phyloP scores from a whole-genome alignment of 2,329 filamentous ascomycete genomes.

The Bipolaris sorokiniana region DNA sequence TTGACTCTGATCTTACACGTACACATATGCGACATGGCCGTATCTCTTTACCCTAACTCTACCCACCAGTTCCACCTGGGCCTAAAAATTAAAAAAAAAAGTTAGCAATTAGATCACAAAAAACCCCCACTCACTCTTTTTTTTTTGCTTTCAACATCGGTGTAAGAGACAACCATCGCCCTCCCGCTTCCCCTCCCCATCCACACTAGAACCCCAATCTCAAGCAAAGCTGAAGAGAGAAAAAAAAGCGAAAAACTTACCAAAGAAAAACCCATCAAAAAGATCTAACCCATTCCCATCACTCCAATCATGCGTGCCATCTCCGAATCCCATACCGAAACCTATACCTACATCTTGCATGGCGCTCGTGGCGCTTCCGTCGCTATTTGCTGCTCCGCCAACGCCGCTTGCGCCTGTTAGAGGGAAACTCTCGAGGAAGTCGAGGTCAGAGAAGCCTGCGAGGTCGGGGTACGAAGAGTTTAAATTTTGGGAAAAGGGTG shows the following conservation, averaged over 20 bases:
- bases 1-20: too few species aligned
- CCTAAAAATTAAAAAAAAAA: not conserved
- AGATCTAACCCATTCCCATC: constrained; percentile 53
- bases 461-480: constrained; percentile 40
- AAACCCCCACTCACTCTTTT: too few species aligned
- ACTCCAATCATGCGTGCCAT: constrained; percentile 64
- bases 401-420: constrained; percentile 26
- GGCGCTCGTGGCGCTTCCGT: not conserved
- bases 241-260: not conserved
- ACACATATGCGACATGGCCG: too few species aligned
- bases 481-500: constrained; percentile 37
- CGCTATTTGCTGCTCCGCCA: too few species aligned
- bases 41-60: too few species aligned
- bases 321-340: constrained; percentile 53
- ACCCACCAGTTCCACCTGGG: not conserved
- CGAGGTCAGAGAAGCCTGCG: constrained; percentile 55
- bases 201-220: too few species aligned
- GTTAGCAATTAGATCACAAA: too few species aligned
- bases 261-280: constrained; percentile 68
- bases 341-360: constrained; percentile 69
- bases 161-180: too few species aligned
- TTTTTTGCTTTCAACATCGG: too few species aligned
- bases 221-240: not conserved
- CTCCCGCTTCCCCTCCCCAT: too few species aligned
- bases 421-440: constrained; percentile 61